Percentiles rank a stretch among this genome's conserved stretches.
Evolutionary conservation across 768 basidiomycete genomes (phyloP).

Genomic region (Xanthoconium stramineum): DNA sequence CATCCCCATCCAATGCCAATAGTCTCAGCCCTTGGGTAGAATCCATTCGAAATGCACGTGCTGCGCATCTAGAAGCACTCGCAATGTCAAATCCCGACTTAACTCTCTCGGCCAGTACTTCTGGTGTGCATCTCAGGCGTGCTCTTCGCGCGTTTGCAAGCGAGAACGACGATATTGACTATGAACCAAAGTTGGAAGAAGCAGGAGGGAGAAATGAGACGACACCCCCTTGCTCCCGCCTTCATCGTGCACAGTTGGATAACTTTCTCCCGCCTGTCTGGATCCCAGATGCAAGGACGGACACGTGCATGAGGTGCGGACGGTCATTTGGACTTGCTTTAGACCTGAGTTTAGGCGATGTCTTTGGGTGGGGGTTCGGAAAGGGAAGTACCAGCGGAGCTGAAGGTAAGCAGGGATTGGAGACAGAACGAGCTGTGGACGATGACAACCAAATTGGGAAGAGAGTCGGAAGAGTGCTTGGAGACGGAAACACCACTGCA

Average conservation of each 20-base stretch:
- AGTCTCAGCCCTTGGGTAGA: constrained; percentile 59
- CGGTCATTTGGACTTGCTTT: constrained; percentile 58
- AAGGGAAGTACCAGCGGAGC: constrained; percentile 38
- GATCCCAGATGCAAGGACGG: constrained; percentile 86
- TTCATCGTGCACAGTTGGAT: constrained; percentile 28
- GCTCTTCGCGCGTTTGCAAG: constrained; percentile 72
- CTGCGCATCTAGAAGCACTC: constrained; percentile 63
- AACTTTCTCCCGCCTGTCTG: constrained; percentile 89
- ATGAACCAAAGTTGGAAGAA: constrained; percentile 49
- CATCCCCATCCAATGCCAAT: not conserved
- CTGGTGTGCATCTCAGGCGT: constrained; percentile 71
- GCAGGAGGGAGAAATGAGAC: constrained; percentile 35
- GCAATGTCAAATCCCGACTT: constrained; percentile 75
- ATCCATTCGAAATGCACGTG: constrained; percentile 67
- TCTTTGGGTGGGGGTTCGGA: constrained; percentile 27
- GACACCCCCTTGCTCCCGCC: constrained; percentile 1
- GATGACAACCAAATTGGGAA: constrained; percentile 9
- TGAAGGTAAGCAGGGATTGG: constrained; percentile 14
- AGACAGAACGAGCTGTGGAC: constrained; percentile 3
- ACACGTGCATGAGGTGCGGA: constrained; percentile 82
- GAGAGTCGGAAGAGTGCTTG: constrained; percentile 22
- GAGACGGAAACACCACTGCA: constrained; percentile 79
- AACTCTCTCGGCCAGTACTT: constrained; percentile 74
- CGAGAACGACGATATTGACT: constrained; percentile 21
- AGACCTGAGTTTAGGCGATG: constrained; percentile 23